Base-by-base conservation (phyloP, 106 monocot species). In the Allium sativum region DNA sequence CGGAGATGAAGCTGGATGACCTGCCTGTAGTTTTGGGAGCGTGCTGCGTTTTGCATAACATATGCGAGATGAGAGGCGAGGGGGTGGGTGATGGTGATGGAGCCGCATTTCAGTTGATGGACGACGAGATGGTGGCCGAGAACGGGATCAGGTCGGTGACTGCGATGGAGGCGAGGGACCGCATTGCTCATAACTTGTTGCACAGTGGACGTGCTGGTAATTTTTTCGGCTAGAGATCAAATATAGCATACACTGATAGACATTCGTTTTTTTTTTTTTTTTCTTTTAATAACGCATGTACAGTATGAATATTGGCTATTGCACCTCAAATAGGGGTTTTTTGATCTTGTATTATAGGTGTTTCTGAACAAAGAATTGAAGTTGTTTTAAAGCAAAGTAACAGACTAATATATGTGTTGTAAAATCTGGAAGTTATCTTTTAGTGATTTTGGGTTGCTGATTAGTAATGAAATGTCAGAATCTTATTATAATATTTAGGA, bases 21-120 rank as follows among this genome's bases (percentile, higher is more conserved):
- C 48, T 95, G 57, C 95, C 95, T 1, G 81, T 73, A 15, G 79
- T 95, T 43, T 68, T 95, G 19, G 95, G 84, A 6, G 95, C 95
- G 7, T 95, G 95, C 71, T 86, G 83, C 52, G 90, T 95, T 1
- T 70, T 95, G 48, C 95, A 95, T 51, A 95, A 95, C 73, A 84
- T 95, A 13, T 95, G 95, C 58, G 90, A 95, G 79, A 64, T 70
- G 17, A 73, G 70, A 61, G 65, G 70, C 56, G 89, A 94, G 67
- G 75, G 56, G 65, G 44, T 86, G 71, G 86, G 78, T 7, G 68
- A 63, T 9, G 83, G 78, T 7, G 68, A 63, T 7, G 78, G 70
- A 18, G 42, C 72, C 14, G 44, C 10, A 18, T 74, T 48, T 42
- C 69, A 89, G 61, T 72, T 93, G 15, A 22, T 83, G 9, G 86